Percentiles rank a stretch among this genome's conserved stretches.
phyloP scores from a whole-genome alignment of 768 basidiomycete genomes.

The Tricholoma saponaceum region DNA sequence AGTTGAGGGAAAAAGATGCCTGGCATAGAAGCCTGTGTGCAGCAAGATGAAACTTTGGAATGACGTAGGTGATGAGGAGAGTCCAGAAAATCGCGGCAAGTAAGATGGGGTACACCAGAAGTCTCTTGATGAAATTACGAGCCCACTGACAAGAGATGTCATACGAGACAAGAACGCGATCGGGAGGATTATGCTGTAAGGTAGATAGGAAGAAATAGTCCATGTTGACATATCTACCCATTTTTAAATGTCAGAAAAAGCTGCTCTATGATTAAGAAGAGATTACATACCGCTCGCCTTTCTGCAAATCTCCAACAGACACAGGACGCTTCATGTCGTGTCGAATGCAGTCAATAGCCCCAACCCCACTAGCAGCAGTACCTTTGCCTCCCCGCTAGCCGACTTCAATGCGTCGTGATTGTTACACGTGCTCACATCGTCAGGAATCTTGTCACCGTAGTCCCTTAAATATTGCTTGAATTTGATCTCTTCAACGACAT shows the following conservation, averaged over 20 bases:
- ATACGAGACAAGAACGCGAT: constrained; percentile 16
- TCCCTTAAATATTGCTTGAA: constrained; percentile 9
- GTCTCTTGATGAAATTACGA: too few species aligned
- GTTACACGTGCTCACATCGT: too few species aligned
- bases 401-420: too few species aligned
- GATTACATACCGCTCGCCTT: too few species aligned
- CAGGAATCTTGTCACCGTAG: too few species aligned
- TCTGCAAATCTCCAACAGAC: constrained; percentile 9
- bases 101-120: constrained; percentile 3
- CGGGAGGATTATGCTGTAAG: constrained; percentile 9
- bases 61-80: constrained; percentile 7
- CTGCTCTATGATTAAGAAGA: background rate
- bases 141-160: too few species aligned
- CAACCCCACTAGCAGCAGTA: constrained; percentile 10
- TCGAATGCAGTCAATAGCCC: constrained; percentile 18
- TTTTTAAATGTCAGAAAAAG: background rate
- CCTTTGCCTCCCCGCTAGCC: constrained; percentile 10
- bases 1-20: constrained; percentile 21
- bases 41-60: constrained; percentile 29
- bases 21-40: constrained; percentile 21
- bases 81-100: background rate
- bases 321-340: constrained; percentile 16
- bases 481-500: background rate
- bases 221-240: too few species aligned
- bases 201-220: constrained; percentile 22